Evolutionary conservation across 1,284 basidiomycete genomes (phyloP).

Genomic region (Singerocomus inundabilis): DNA sequence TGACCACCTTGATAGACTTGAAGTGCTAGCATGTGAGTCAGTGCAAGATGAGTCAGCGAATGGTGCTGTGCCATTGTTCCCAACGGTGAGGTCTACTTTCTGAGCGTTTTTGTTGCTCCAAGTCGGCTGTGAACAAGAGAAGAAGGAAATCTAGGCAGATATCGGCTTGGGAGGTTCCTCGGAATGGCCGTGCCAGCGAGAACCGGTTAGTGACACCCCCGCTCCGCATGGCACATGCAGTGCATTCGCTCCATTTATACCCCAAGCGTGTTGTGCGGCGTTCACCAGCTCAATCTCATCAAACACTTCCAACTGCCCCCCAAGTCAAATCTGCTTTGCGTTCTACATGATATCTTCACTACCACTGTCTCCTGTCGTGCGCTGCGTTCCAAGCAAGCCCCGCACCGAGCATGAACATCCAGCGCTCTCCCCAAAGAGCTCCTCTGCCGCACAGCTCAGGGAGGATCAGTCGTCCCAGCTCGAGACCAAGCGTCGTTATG

Average conservation of each 20-base stretch:
- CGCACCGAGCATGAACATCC: conserved; percentile 13
- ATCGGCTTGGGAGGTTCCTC: background rate
- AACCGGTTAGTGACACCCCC: conserved; percentile 3
- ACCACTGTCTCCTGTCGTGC: conserved; percentile 3
- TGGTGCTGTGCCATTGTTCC: too few species aligned
- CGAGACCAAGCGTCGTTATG: conserved; percentile 23
- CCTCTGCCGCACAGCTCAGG: conserved; percentile 18
- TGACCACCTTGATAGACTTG: background rate
- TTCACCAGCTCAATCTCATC: conserved; percentile 18
- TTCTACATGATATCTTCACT: conserved; percentile 27
- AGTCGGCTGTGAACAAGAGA: background rate
- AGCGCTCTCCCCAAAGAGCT: conserved; percentile 23
- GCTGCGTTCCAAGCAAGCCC: conserved; percentile 2
- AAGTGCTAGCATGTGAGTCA: too few species aligned
- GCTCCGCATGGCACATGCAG: conserved; percentile 25
- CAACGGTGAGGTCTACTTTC: conserved; percentile 5
- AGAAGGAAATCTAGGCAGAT: too few species aligned
- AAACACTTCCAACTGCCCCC: conserved; percentile 6
- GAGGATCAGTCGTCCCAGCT: conserved; percentile 15
- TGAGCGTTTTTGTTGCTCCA: conserved; percentile 1
- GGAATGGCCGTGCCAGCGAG: conserved; percentile 2
- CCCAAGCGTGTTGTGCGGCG: conserved; percentile 3
- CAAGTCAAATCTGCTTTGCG: background rate
- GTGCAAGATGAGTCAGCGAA: conserved; percentile 19
- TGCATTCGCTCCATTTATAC: conserved; percentile 32